These are phyloP conservation scores for Begonia masoniana DNA, from an alignment of 306 rosid species.

Conservation along the genomic window DNA sequence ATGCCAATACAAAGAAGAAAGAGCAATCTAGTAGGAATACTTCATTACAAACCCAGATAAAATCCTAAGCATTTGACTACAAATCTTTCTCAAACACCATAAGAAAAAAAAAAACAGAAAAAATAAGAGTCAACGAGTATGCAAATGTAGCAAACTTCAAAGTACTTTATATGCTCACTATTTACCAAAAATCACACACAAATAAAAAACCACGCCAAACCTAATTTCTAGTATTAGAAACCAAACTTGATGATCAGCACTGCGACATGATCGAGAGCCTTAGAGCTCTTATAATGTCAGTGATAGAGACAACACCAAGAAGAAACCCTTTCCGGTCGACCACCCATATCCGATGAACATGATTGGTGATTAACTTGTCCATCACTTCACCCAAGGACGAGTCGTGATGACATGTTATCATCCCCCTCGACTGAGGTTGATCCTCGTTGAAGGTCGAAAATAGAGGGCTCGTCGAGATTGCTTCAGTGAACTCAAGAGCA, in stretches of 20 bases:
- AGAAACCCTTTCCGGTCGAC: constrained; percentile 65
- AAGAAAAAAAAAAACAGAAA: too few species aligned
- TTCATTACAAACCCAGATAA: too few species aligned
- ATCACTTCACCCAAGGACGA: constrained; percentile 38
- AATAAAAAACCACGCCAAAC: too few species aligned
- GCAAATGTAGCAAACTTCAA: too few species aligned
- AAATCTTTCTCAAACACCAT: too few species aligned
- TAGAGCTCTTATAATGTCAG: constrained; percentile 52
- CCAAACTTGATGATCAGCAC: not conserved
- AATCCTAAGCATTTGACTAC: too few species aligned
- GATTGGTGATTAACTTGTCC: constrained; percentile 41
- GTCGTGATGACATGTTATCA: constrained; percentile 40
- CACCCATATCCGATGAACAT: constrained; percentile 81
- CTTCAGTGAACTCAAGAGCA: constrained; percentile 49
- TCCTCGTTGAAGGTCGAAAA: constrained; percentile 7
- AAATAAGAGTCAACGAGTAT: too few species aligned
- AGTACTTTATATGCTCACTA: too few species aligned
- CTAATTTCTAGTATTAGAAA: too few species aligned
- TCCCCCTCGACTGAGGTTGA: constrained; percentile 20
- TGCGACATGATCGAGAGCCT: constrained; percentile 30
- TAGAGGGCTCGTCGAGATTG: constrained; percentile 24
- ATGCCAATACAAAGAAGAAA: too few species aligned
- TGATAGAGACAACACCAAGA: constrained; percentile 51
- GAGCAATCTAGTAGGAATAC: too few species aligned
- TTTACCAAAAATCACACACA: too few species aligned